phyloP scores from a whole-genome alignment of 2,329 filamentous ascomycete species.

The Fusarium sp. region DNA sequence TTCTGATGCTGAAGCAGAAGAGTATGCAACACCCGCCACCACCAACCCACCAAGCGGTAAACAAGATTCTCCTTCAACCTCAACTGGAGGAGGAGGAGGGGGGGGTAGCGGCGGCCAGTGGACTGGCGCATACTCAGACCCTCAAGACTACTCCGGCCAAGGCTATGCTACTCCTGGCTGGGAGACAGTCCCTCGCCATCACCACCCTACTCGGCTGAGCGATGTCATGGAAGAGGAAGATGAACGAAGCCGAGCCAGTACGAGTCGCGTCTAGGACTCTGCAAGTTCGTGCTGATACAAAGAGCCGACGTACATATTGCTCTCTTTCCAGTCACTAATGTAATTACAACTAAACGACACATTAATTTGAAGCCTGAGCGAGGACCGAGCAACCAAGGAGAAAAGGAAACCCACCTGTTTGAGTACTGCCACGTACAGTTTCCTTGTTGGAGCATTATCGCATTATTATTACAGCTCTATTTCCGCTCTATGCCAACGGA shows the following conservation, averaged over 20 bases:
- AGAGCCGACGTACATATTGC: constrained; percentile 30
- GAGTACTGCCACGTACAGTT: constrained; percentile 19
- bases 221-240: constrained; percentile 90
- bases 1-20: constrained; percentile 66
- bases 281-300: constrained; percentile 15
- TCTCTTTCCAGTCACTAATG: constrained; percentile 19
- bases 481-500: constrained; percentile 26
- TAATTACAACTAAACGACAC: constrained; percentile 22
- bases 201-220: constrained; percentile 88
- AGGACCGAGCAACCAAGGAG: constrained; percentile 1
- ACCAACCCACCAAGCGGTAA: constrained; percentile 53
- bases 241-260: constrained; percentile 80
- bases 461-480: constrained; percentile 33
- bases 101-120: constrained; percentile 53
- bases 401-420: constrained; percentile 4
- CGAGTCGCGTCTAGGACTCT: constrained; percentile 59
- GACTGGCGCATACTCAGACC: constrained; percentile 55
- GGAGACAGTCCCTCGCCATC: constrained; percentile 82
- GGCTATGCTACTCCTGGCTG: constrained; percentile 76
- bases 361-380: constrained; percentile 8
- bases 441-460: constrained; percentile 27
- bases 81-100: constrained; percentile 52
- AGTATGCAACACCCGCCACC: constrained; percentile 66
- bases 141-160: constrained; percentile 73
- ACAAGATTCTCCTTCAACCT: constrained; percentile 47